Evolutionary conservation across 176 grass and related monocot species (phyloP).

Genomic region (Oryza punctata): DNA sequence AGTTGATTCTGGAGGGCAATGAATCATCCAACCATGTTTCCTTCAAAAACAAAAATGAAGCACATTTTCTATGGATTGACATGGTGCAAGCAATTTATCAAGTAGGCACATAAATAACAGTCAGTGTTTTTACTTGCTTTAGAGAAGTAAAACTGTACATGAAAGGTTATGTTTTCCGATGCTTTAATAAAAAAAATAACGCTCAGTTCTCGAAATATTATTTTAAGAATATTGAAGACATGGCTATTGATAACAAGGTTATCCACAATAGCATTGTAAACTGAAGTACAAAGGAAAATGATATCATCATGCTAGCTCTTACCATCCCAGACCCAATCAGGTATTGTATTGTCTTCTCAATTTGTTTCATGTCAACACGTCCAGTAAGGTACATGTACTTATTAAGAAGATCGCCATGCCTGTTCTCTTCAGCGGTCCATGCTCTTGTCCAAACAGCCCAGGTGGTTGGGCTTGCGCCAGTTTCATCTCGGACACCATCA

Average conservation of each 20-base stretch:
- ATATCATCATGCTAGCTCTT: constrained; percentile 4
- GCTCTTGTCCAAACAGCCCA: constrained; percentile 80
- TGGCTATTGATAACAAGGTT: background rate
- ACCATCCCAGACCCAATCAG: constrained; percentile 73
- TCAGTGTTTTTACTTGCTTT: background rate
- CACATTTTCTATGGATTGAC: background rate
- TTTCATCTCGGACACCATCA: constrained; percentile 68
- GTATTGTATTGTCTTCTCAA: constrained; percentile 82
- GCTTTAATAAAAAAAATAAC: background rate
- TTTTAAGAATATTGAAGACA: background rate
- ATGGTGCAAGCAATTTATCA: background rate
- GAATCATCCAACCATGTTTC: background rate
- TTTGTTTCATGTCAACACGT: constrained; percentile 72
- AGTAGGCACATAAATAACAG: background rate
- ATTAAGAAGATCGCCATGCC: constrained; percentile 75
- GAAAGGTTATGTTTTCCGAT: background rate
- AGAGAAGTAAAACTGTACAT: background rate
- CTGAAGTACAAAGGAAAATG: background rate
- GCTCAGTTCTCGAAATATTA: background rate
- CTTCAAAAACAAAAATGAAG: background rate
- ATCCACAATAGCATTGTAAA: background rate
- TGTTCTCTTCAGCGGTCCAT: constrained; percentile 82
- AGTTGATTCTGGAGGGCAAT: background rate
- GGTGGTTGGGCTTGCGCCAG: constrained; percentile 62
- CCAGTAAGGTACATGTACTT: constrained; percentile 76